Base-by-base conservation (phyloP, 768 basidiomycete genomes). In the Tephrocybe sp. region DNA sequence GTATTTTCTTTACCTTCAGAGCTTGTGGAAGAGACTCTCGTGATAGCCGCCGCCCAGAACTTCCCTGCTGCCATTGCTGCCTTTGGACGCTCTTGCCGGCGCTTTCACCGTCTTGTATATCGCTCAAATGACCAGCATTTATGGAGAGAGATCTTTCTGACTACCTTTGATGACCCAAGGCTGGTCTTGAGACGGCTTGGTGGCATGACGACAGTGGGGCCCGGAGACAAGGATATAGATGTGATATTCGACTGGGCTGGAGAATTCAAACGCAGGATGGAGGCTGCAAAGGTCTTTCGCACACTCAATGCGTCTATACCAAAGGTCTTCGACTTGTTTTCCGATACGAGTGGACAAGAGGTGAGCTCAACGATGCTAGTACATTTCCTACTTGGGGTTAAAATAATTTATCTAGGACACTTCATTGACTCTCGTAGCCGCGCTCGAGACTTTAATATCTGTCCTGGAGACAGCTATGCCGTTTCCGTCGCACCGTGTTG, bases 151-250 rank as follows among this genome's bases (percentile, higher is more conserved):
- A 64, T 80, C 26, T 82, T 75, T 57, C 68, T 81, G 19, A 60
- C 68, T 1, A 66, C 63, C 1, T 82, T 79, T 60, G 80, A 81
- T 48, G 77, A 81, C 47, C 80, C 79, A 0, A 63, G 77, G 26
- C 57, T 60, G 9, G 53, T 66, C 3, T 36, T 57, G 24, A 36
- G 34, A 26, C 44, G 47, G 24, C 19, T 57, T 19, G 28, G 30
- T 15, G 18, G 25, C 19, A 46, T 46, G 12, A 52, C 52, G 27
- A 30, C 47, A 44, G 8, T 44, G 53, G 52, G 12, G 34, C 48
- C n/a, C 9, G 41, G 35, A 41, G 46, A 11, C 43, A 21, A 44
- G 1, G 16, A 18, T n/a, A 15, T 37, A 11, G 47, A 54, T 21
- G 43, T 54, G 4, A 9, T 34, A 7, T 54, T 50, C 15, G 47